Evolutionary conservation across 1,284 basidiomycete genomes (phyloP), one percentile per base, ranked within the genome.

Genomic region (Heterobasidion occidentale): DNA sequence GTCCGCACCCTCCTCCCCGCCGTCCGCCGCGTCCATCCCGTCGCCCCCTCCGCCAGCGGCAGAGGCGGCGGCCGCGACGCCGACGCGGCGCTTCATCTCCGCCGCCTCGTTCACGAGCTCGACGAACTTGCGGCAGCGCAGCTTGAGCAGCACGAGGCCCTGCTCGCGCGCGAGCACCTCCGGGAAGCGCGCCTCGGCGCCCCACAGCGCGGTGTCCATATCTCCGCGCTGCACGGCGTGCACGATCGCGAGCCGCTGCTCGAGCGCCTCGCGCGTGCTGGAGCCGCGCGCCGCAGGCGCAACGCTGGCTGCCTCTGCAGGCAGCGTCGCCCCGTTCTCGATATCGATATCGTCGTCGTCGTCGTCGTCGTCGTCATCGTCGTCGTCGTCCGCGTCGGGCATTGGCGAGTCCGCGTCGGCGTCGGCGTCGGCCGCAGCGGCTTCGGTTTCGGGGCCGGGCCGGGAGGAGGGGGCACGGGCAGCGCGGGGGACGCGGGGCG

Each of bases 121-220:
- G 46, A 93, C 81, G 63, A 93, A 92, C 68, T 88, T 89, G 60
- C 89, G 77, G 70, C 89, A 91, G 33, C 85, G 80, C 62, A 92
- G 69, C 67, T 88, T 89, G 72, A 92, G 87, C 35, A 80, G 69
- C 73, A 90, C 78, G 36, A 90, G 69, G 7, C 85, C 83, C 42
- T 79, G 77, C 56, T 88, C 82, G 35, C 78, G 76, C 58, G 78
- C 79, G n/a, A 92, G 72, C 17, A 88, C 87, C 8, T 68, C 65
- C 2, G 86, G 81, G 65, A 86, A 84, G 57, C 83, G 73, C 49
- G 68, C 71, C 58, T 71, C 70, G 6, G 81, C 79, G 58, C 81
- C 76, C 3, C 70, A 63, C 8, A 92, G 71, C n/a, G 88, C 88
- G 11, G 71, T 71, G 60, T 91, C 89, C 50, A 92, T 78, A 61